These are phyloP conservation scores for Physcia stellaris DNA, from an alignment of 495 filamentous ascomycete genomes.

Conservation along the genomic window DNA sequence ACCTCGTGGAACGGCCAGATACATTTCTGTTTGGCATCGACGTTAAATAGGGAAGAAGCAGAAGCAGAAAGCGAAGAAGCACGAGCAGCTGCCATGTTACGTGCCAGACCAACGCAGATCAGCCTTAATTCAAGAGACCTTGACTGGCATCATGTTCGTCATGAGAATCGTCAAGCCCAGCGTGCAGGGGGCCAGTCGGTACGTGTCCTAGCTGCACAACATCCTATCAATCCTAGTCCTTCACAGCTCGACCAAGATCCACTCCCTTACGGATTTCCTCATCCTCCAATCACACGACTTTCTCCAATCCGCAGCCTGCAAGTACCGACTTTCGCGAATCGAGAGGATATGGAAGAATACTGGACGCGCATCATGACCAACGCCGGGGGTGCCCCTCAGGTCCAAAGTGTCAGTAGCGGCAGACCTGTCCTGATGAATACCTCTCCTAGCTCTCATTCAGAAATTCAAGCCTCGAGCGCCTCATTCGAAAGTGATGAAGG, in stretches of 20 bases:
- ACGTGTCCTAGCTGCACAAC: background rate
- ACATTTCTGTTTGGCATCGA: too few species aligned
- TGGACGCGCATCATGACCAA: slow-evolving; percentile 12
- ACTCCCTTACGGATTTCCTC: background rate
- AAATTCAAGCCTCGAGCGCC: too few species aligned
- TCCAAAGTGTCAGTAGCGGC: too few species aligned
- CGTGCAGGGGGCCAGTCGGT: background rate
- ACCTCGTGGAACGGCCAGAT: too few species aligned
- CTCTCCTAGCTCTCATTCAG: too few species aligned
- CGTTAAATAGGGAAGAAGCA: too few species aligned
- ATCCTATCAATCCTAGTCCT: background rate
- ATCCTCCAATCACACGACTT: background rate
- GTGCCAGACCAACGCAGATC: slow-evolving; percentile 10
- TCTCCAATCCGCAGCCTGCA: slow-evolving; percentile 1
- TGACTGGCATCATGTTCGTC: slow-evolving; percentile 11
- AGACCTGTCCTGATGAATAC: too few species aligned
- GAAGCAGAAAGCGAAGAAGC: too few species aligned
- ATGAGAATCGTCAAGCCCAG: slow-evolving; percentile 6
- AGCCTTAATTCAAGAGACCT: slow-evolving; percentile 11
- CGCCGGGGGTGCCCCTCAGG: slow-evolving; percentile 7
- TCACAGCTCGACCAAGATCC: background rate
- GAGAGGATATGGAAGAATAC: slow-evolving; percentile 9
- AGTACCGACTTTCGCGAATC: slow-evolving; percentile 10
- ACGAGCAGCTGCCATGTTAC: slow-evolving; percentile 13
- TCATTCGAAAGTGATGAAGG: too few species aligned